Conservation (phyloP, 768 basidiomycete species). For the Scleroderma citrinum region DNA sequence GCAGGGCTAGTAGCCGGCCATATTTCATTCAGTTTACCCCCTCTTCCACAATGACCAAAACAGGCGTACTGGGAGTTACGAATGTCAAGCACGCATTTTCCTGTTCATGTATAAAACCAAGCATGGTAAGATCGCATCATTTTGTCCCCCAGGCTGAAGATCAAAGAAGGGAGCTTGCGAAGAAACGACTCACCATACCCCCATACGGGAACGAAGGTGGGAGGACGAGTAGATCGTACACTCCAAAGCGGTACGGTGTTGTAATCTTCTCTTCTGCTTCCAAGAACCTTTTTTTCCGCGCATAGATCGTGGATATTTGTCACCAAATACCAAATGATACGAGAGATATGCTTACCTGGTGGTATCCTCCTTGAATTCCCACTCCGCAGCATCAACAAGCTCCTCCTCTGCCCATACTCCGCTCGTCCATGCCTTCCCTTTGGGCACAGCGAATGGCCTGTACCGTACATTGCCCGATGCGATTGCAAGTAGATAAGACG, state of each 20-base stretch:
- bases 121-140: too few species aligned
- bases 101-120: slow-evolving; percentile 30
- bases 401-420: slow-evolving; percentile 93
- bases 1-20: slow-evolving; percentile 44
- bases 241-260: slow-evolving; percentile 73
- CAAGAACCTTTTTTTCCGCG: slow-evolving; percentile 50
- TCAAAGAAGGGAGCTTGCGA: too few species aligned
- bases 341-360: slow-evolving; percentile 41
- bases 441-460: slow-evolving; percentile 49
- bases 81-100: slow-evolving; percentile 90
- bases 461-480: slow-evolving; percentile 82
- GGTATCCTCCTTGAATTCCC: slow-evolving; percentile 89
- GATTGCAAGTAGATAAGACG: slow-evolving; percentile 89
- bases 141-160: too few species aligned
- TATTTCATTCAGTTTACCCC: too few species aligned
- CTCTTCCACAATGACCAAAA: too few species aligned
- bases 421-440: slow-evolving; percentile 68
- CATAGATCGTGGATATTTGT: too few species aligned
- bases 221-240: slow-evolving; percentile 85
- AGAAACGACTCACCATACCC: slow-evolving; percentile 68
- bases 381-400: slow-evolving; percentile 65
- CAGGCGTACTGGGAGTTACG: slow-evolving; percentile 69
- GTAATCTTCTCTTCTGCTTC: slow-evolving; percentile 66
- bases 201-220: slow-evolving; percentile 93
- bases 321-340: too few species aligned